Conservation (phyloP, 495 filamentous ascomycete species). For the Hapsidospora chrysogenum region DNA sequence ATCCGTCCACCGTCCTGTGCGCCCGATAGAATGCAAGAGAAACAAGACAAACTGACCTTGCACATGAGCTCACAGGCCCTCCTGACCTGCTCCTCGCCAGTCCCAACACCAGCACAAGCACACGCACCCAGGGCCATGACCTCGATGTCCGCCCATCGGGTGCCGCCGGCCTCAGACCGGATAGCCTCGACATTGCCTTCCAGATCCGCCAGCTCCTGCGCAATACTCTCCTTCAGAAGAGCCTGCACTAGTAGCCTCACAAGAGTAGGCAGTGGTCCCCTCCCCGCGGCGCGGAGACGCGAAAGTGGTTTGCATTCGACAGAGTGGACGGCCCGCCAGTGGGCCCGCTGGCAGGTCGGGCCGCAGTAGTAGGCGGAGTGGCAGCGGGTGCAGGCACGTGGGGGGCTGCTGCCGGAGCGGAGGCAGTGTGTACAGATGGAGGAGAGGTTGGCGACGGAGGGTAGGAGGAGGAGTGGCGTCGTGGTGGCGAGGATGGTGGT, state of each 20-base stretch:
- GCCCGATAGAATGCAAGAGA: not conserved
- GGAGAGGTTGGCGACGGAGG: slow-evolving; percentile 16
- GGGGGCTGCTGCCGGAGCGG: slow-evolving; percentile 5
- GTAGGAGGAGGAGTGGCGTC: slow-evolving; percentile 22
- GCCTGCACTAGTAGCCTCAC: slow-evolving; percentile 27
- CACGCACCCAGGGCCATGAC: slow-evolving; percentile 29
- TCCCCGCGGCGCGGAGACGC: slow-evolving; percentile 8
- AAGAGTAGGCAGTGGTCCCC: slow-evolving; percentile 24
- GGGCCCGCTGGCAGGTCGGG: slow-evolving; percentile 31
- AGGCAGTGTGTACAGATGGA: slow-evolving; percentile 28
- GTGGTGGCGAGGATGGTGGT: slow-evolving; percentile 21
- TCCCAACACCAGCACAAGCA: slow-evolving; percentile 17
- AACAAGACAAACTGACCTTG: slow-evolving; percentile 14
- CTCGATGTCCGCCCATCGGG: slow-evolving; percentile 14
- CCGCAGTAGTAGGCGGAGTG: slow-evolving; percentile 34
- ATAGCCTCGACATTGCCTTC: slow-evolving; percentile 20
- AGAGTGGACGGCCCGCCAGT: slow-evolving; percentile 37
- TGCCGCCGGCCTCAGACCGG: slow-evolving; percentile 5
- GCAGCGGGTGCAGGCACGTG: slow-evolving; percentile 32
- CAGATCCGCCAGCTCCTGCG: slow-evolving; percentile 9
- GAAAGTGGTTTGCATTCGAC: slow-evolving; percentile 29
- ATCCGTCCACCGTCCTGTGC: not conserved
- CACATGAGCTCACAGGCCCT: slow-evolving; percentile 21
- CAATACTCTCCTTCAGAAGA: slow-evolving; percentile 12
- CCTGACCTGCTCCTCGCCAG: slow-evolving; percentile 9